Evolutionary conservation across 2,329 filamentous ascomycete genomes (phyloP).

Genomic region (Cercospora citrullina): DNA sequence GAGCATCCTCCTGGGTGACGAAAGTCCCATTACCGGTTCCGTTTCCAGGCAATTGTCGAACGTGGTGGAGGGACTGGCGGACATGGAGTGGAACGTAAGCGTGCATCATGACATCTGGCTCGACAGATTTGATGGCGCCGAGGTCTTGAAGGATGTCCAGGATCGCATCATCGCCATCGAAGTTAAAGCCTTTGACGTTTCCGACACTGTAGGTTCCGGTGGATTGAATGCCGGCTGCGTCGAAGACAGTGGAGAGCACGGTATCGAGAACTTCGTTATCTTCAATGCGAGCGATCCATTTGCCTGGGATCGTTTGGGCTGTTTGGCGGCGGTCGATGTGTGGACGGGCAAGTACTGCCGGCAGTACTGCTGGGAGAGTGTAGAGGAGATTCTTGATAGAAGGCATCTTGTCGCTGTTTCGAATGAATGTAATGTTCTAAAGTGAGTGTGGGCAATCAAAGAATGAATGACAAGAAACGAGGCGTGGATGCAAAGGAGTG

Average conservation of each 20-base stretch:
- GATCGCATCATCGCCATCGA: conserved; percentile 38
- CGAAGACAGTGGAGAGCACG: conserved; percentile 20
- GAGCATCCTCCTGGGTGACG: conserved; percentile 20
- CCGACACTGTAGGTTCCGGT: conserved; percentile 42
- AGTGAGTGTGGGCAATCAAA: neutral
- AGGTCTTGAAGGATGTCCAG: conserved; percentile 34
- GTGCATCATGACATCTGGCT: conserved; percentile 43
- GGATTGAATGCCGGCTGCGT: conserved; percentile 22
- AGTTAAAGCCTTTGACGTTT: conserved; percentile 42
- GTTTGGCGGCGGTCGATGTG: conserved; percentile 24
- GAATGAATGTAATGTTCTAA: conserved; percentile 9
- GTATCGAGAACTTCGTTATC: conserved; percentile 17
- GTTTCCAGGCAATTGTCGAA: conserved; percentile 5
- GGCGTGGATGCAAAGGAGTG: neutral
- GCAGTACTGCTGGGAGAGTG: conserved; percentile 12
- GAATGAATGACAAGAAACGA: conserved; percentile 13
- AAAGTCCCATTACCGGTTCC: conserved; percentile 15
- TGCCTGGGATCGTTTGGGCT: conserved; percentile 20
- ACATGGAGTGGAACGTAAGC: conserved; percentile 28
- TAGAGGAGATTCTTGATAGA: conserved; percentile 8
- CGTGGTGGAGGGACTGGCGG: neutral
- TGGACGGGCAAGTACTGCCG: conserved; percentile 17
- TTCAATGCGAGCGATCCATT: conserved; percentile 26
- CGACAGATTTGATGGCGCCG: conserved; percentile 42
- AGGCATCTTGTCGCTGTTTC: conserved; percentile 7